Base-by-base conservation (phyloP, 257 asterid species). In the Jacaranda copaia region DNA sequence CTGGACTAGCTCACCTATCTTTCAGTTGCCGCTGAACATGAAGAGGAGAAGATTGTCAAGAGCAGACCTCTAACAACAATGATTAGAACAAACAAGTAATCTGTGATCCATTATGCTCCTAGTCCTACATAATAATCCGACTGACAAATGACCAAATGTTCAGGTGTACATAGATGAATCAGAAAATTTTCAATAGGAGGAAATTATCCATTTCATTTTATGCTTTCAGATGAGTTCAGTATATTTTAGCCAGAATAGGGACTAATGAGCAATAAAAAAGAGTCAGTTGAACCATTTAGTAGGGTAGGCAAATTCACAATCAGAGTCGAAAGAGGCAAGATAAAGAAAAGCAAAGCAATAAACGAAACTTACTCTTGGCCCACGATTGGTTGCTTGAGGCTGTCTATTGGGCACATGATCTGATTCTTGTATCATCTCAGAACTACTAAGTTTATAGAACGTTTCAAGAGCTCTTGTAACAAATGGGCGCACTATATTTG, bases 401-500 rank as follows among this genome's bases (percentile, higher is more conserved):
- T 87, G 97, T 86, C 97, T 89, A 73, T 67, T 88, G 18, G 93
- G 76, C 38, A 81, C 64, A 15, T 82, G 81, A 56, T 85, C 93
- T 14, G 96, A 81, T 39, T 90, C 94, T 76, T 87, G 91, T 48
- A 93, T 87, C 97, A 90, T 87, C 58, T 93, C 98, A 5, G 97
- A 88, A 80, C 89, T 87, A 76, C 87, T 80, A 61, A 93, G 90
- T 88, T 90, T 91, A 78, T 85, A 85, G 80, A 95, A 87, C 3
- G 90, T 91, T 87, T 85, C 90, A 48, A 95, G 89, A 70, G 99
- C 96, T 81, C 81, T 88, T 75, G 97, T 90, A 36, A 95, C 88
- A 85, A 95, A 93, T 53, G 98, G 97, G 39, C 98, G 94, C 71
- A 95, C 93, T 38, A 95, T 89, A 80, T 95, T 93, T 80, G 95